These are phyloP conservation scores for Sugiyamaella smithiae DNA, from an alignment of 805 yeast genomes.

Conservation along the genomic window DNA sequence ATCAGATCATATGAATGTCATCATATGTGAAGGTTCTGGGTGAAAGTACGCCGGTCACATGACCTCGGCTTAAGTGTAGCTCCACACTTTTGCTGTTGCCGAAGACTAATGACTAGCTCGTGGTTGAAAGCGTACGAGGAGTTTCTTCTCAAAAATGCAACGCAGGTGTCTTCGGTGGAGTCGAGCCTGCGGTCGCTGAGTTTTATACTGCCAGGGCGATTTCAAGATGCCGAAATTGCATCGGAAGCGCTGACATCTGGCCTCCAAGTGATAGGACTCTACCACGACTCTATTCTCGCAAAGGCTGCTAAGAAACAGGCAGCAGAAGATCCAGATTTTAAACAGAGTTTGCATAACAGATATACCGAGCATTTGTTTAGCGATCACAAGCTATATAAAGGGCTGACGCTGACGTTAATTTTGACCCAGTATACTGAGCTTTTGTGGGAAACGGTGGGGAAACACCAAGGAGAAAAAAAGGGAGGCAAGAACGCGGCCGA, in stretches of 20 bases:
- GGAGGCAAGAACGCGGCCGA: slow-evolving; percentile 12
- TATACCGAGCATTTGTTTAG: slow-evolving; percentile 27
- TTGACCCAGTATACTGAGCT: slow-evolving; percentile 36
- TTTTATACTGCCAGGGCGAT: slow-evolving; percentile 39
- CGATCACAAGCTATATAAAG: slow-evolving; percentile 26
- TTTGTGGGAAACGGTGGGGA: slow-evolving; percentile 37
- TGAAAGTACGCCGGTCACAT: too few species aligned
- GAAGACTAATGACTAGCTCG: slow-evolving; percentile 1
- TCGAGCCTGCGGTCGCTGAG: slow-evolving; percentile 35
- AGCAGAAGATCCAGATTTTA: slow-evolving; percentile 20
- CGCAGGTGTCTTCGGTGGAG: slow-evolving; percentile 39
- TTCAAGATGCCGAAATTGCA: slow-evolving; percentile 38
- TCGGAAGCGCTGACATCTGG: slow-evolving; percentile 33
- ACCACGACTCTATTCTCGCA: slow-evolving; percentile 38
- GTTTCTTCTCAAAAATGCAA: slow-evolving; percentile 36
- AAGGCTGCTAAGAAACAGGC: slow-evolving; percentile 28
- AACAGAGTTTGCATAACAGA: slow-evolving; percentile 28
- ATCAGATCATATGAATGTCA: too few species aligned
- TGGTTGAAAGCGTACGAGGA: slow-evolving; percentile 34
- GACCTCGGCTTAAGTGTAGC: background rate
- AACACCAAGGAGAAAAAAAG: slow-evolving; percentile 18
- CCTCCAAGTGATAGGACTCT: slow-evolving; percentile 36
- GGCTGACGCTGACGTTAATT: slow-evolving; percentile 31
- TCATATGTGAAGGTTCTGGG: too few species aligned
- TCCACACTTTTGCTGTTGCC: background rate